A percentile compares a stretch with the other conserved stretches of the same genome.
phyloP scores from a whole-genome alignment of 805 yeast genomes.

The Candida ponderosae region DNA sequence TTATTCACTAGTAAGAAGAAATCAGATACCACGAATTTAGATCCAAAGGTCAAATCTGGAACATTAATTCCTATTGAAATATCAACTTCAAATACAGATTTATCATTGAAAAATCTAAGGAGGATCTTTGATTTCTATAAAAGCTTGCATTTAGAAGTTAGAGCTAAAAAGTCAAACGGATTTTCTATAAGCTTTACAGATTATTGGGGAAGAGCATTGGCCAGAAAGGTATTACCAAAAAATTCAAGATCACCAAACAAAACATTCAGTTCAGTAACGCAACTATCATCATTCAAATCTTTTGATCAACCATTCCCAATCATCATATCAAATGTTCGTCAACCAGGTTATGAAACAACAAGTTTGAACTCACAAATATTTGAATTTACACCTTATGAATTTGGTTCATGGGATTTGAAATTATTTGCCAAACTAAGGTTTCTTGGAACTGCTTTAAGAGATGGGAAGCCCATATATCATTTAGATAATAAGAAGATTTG shows the following conservation, averaged over 20 bases:
- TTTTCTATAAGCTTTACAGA: slow-evolving; percentile 54
- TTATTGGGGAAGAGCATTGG: slow-evolving; percentile 60
- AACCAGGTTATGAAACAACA: slow-evolving; percentile 24
- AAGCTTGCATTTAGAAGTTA: slow-evolving; percentile 44
- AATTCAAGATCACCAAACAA: slow-evolving; percentile 26
- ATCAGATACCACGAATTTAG: background rate
- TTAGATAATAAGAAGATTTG: slow-evolving; percentile 29
- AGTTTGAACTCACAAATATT: slow-evolving; percentile 36
- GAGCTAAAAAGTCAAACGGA: slow-evolving; percentile 43
- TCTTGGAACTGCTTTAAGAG: slow-evolving; percentile 39
- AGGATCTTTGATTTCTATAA: slow-evolving; percentile 39
- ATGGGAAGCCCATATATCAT: slow-evolving; percentile 31
- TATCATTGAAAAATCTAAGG: slow-evolving; percentile 22
- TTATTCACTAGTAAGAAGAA: slow-evolving; percentile 15
- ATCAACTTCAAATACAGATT: slow-evolving; percentile 1
- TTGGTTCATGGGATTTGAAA: slow-evolving; percentile 59
- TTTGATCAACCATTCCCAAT: slow-evolving; percentile 43
- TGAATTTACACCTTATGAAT: slow-evolving; percentile 59
- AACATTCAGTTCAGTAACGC: slow-evolving; percentile 31
- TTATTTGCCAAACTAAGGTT: slow-evolving; percentile 44
- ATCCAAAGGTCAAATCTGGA: background rate
- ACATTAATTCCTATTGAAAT: background rate
- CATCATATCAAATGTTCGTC: slow-evolving; percentile 31
- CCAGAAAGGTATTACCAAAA: slow-evolving; percentile 35
- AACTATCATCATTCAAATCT: slow-evolving; percentile 27